phyloP scores from a whole-genome alignment of 768 basidiomycete species.

The Cystofilobasidium bisporidii region DNA sequence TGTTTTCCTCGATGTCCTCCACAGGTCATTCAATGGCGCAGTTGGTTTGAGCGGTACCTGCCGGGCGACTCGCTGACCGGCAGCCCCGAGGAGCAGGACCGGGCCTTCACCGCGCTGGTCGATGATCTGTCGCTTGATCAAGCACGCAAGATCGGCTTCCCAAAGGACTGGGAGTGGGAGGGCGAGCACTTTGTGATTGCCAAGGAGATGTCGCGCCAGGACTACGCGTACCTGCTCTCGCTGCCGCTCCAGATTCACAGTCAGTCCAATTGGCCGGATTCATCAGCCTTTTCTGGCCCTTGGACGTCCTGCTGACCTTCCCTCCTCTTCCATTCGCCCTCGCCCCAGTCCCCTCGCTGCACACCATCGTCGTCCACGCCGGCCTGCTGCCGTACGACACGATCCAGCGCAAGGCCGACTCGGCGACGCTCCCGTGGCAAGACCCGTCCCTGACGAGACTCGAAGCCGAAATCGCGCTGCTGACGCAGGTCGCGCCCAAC shows the following conservation, averaged over 20 bases:
- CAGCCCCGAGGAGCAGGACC: not conserved
- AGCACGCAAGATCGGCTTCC: conserved; percentile 40
- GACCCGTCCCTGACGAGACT: not conserved
- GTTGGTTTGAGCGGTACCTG: conserved; percentile 54
- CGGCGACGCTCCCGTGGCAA: not conserved
- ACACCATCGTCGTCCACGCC: conserved; percentile 70
- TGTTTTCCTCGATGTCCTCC: too few species aligned
- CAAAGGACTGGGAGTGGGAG: conserved; percentile 63
- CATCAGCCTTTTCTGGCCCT: not conserved
- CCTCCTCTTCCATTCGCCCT: not conserved
- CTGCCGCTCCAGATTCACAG: conserved; percentile 63
- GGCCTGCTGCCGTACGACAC: conserved; percentile 71
- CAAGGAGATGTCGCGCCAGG: conserved; percentile 51
- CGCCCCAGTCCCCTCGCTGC: conserved; percentile 52
- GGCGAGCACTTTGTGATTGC: conserved; percentile 71
- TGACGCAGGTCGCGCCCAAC: conserved; percentile 61
- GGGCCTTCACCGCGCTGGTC: not conserved
- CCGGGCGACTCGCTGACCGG: not conserved
- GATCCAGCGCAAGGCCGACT: conserved; percentile 2
- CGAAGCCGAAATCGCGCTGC: conserved; percentile 14
- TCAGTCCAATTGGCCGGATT: too few species aligned
- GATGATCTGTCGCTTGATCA: conserved; percentile 33
- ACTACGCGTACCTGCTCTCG: conserved; percentile 64
- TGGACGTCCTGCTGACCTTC: not conserved
- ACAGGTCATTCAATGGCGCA: conserved; percentile 74